Base-by-base conservation (phyloP, 306 rosid species). In the Hippophae tibetana region DNA sequence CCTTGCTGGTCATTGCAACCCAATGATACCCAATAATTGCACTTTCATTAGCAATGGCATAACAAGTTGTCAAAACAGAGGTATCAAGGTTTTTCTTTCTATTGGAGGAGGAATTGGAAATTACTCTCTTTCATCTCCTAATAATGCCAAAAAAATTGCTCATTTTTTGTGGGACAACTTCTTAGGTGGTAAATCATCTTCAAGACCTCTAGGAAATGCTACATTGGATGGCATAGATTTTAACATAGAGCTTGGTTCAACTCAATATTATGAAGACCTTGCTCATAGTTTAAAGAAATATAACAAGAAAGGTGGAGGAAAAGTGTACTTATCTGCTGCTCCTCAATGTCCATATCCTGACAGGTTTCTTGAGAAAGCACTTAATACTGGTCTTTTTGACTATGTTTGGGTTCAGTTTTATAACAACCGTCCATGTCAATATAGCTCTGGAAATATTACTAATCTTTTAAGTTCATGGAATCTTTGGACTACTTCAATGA, bases 1-100 rank as follows among this genome's bases (percentile, higher is more conserved):
- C 73, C 80, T 88, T 0, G 84, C 93, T 0, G 87, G 86, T 10
- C 96, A 88, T 40, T 88, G 94, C 72, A 68, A 84, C 68, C 94
- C 96, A 0, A 7, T 73, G 0, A 31, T 31, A 31, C 13, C 72
- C 6, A 62, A 66, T 11, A 64, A 85, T 0, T 88, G 96, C 70
- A 61, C 57, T 0, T 63, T 72, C 6, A 69, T 79, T 18, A 76
- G 85, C 8, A 42, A 63, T 0, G 64, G 70, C 10, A 74, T 87
- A 46, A 82, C 76, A 44, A 60, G 60, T 6, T 84, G 89, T 27
- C 95, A 84, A 26, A 74, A 47, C 3, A 48, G 54, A 42, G 64
- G 67, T 43, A 62, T 65, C 62, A 78, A 59, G 59, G 72, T 72
- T 27, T 52, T 72, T 45, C 76, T 73, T 8, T 78, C 76, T 25